These are phyloP conservation scores for Verticillium albo-atrum DNA, from an alignment of 2,329 filamentous ascomycete genomes.

Conservation along the genomic window DNA sequence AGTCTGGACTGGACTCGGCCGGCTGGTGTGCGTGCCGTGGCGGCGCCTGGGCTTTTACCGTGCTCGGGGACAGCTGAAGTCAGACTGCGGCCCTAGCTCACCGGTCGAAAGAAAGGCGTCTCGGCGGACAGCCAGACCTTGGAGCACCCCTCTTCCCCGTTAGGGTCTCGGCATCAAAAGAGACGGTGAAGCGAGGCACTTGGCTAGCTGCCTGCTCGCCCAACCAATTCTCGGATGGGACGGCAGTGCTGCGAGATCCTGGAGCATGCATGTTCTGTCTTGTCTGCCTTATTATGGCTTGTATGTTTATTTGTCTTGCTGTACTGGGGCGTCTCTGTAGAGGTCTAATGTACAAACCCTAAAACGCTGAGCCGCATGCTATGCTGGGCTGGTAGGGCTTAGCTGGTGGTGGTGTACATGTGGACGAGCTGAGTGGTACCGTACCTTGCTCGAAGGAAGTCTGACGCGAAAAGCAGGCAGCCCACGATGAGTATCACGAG, in stretches of 20 bases:
- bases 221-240: not conserved
- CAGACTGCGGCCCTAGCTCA: not conserved
- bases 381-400: not conserved
- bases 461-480: not conserved
- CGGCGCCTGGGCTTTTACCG: not conserved
- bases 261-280: not conserved
- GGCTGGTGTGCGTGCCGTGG: not conserved
- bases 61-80: not conserved
- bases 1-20: not conserved
- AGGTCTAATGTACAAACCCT: not conserved
- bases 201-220: not conserved
- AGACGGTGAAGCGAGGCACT: not conserved
- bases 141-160: not conserved
- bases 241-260: not conserved
- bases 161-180: not conserved
- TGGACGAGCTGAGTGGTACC: not conserved
- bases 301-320: not conserved
- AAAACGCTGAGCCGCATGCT: not conserved
- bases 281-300: not conserved
- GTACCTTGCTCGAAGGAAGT: not conserved
- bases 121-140: not conserved
- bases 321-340: not conserved
- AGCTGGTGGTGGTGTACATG: not conserved
- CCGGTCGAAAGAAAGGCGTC: not conserved
- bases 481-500: not conserved